phyloP scores from a whole-genome alignment of 805 yeast species.

The Deakozyma indianensis region DNA sequence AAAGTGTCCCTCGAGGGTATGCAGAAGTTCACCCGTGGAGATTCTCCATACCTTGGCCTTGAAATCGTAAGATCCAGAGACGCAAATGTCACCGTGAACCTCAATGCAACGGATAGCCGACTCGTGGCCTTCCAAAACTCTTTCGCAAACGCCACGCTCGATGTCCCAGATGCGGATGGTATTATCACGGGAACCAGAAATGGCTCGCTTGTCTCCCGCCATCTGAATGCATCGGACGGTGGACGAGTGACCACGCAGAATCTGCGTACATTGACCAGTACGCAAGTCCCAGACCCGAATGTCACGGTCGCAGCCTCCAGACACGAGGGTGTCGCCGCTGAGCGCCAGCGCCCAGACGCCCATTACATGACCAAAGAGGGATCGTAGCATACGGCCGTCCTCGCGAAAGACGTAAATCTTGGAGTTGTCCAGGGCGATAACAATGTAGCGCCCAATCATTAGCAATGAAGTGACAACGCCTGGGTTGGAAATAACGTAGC shows the following conservation, averaged over 20 bases:
- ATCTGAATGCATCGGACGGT: constrained; percentile 81
- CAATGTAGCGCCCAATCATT: constrained; percentile 23
- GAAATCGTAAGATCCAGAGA: constrained; percentile 82
- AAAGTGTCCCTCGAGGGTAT: constrained; percentile 82
- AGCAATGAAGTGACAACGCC: constrained; percentile 26
- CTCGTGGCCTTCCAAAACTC: constrained; percentile 54
- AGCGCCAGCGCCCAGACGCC: constrained; percentile 97
- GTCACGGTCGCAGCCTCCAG: constrained; percentile 94
- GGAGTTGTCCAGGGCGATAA: constrained; percentile 29
- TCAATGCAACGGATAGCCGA: constrained; percentile 73
- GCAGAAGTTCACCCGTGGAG: constrained; percentile 76
- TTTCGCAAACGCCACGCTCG: constrained; percentile 72
- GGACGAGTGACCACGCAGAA: constrained; percentile 78
- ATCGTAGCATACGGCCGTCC: constrained; percentile 40
- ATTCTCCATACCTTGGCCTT: constrained; percentile 84
- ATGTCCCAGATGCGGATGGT: constrained; percentile 92
- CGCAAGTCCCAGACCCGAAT: constrained; percentile 91
- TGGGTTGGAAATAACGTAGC: constrained; percentile 22
- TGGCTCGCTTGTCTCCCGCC: constrained; percentile 63
- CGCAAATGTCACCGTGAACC: constrained; percentile 60
- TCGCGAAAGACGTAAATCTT: constrained; percentile 27
- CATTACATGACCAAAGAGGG: constrained; percentile 94
- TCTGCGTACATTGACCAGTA: constrained; percentile 73
- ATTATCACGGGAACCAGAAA: constrained; percentile 84
- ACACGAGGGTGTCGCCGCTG: constrained; percentile 77